These are phyloP conservation scores for Jatropha multifida DNA, from an alignment of 441 rosid species.

Conservation along the genomic window DNA sequence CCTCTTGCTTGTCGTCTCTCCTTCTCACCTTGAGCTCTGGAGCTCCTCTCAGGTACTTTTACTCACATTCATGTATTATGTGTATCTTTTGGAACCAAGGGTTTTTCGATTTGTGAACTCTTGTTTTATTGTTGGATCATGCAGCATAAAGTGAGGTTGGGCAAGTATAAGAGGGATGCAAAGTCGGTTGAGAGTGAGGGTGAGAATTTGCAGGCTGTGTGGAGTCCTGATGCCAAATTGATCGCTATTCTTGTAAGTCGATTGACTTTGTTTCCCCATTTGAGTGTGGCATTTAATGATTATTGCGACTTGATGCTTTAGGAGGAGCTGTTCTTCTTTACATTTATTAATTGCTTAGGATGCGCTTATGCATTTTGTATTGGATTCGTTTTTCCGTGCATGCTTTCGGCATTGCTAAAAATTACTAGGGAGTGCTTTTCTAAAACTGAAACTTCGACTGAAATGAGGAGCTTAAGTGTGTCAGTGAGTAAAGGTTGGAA, in stretches of 20 bases:
- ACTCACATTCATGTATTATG: not conserved
- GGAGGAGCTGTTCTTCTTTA: not conserved
- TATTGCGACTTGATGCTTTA: not conserved
- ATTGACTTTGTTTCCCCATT: constrained; percentile 12
- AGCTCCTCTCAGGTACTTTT: constrained; percentile 78
- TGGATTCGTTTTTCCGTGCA: not conserved
- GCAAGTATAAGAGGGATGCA: constrained; percentile 79
- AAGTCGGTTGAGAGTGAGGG: constrained; percentile 79
- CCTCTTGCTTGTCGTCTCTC: constrained; percentile 71
- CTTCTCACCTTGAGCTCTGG: constrained; percentile 92
- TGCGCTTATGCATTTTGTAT: not conserved
- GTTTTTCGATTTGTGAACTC: constrained; percentile 15
- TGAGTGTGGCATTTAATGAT: constrained; percentile 10
- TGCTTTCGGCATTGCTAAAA: not conserved
- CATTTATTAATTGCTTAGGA: not conserved
- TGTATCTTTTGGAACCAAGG: not conserved
- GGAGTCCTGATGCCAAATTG: constrained; percentile 91
- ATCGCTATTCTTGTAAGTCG: constrained; percentile 75
- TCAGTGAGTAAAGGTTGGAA: constrained; percentile 1
- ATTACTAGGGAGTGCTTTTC: not conserved
- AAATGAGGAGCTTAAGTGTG: not conserved
- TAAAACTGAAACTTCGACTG: not conserved
- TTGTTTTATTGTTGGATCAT: constrained; percentile 1
- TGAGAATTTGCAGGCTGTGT: constrained; percentile 81
- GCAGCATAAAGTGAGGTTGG: constrained; percentile 91